These are phyloP conservation scores for Penicillium egyptiacum DNA, from an alignment of 495 filamentous ascomycete genomes.

Conservation along the genomic window DNA sequence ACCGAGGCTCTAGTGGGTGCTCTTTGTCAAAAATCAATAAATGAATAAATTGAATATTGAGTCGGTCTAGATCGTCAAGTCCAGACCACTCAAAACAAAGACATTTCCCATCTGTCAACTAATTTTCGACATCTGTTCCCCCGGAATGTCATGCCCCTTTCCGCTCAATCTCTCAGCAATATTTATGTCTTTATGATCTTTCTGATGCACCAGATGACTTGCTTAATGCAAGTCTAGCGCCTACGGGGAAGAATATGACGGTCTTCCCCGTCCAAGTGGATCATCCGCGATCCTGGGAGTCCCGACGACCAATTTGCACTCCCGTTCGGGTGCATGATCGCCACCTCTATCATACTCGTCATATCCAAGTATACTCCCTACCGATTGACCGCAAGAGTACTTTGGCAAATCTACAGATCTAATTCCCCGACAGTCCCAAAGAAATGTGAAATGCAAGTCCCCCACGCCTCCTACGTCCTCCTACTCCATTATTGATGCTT, in stretches of 20 bases:
- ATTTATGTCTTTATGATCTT: not conserved
- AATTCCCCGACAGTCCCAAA: not conserved
- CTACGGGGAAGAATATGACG: slow-evolving; percentile 2
- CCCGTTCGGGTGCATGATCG: slow-evolving; percentile 5
- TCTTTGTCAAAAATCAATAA: not conserved
- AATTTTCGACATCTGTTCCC: not conserved
- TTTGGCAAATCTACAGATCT: not conserved
- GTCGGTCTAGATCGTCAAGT: slow-evolving; percentile 6
- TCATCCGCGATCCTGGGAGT: slow-evolving; percentile 14
- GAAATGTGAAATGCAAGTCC: not conserved
- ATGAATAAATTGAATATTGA: not conserved
- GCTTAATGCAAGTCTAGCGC: slow-evolving; percentile 8
- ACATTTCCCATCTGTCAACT: slow-evolving; percentile 8
- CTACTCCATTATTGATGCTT: slow-evolving; percentile 12
- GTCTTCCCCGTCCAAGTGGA: slow-evolving; percentile 21
- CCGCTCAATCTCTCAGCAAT: not conserved
- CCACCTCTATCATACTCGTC: not conserved
- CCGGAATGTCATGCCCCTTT: not conserved
- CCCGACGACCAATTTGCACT: slow-evolving; percentile 8
- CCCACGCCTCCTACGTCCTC: slow-evolving; percentile 7
- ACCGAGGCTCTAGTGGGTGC: not conserved
- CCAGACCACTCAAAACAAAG: slow-evolving; percentile 12
- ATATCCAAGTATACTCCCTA: not conserved
- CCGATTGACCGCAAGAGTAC: slow-evolving; percentile 1
- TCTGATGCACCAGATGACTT: slow-evolving; percentile 11